Base-by-base conservation (phyloP, 176 grass and related monocot genomes). In the Neostapfia colusana region DNA sequence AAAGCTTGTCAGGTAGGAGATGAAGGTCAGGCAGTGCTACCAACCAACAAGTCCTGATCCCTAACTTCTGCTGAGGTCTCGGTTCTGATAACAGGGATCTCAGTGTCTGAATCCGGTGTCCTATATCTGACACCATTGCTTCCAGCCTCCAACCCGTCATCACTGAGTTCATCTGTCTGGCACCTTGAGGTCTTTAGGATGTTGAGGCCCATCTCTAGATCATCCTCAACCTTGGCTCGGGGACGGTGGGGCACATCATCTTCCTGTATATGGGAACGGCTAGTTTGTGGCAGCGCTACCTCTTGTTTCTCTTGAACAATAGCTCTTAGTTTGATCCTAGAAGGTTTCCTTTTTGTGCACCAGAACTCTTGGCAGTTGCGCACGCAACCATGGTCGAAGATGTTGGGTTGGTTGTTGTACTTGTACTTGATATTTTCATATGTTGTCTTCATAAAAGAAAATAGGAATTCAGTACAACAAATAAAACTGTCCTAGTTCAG, bases 381-480 rank as follows among this genome's bases (percentile, higher is more conserved):
- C 35, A 85, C 36, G 74, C 79, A 90, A 53, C 82, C 91, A 31
- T 10, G 79, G 56, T 90, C 48, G 31, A 80, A 85, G 23, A 75
- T 41, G 2, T 87, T 93, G 37, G 58, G 53, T 48, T 82, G 79
- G 75, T 77, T 77, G 62, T 63, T 82, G 73, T 65, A 69, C 79
- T 81, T 90, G 82, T 88, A 90, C 66, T 81, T 84, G 58, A 88
- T 67, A 54, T 93, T 90, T 75, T 90, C 91, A 77, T 88, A 88
- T 8, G 88, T 93, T 14, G 91, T 93, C 91, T 93, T 87, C 21
- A 73, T 34, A 70, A 81, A 84, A 63, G 34, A 34, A 82, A 80
- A 18, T 10, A 61, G 4, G 55, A 2, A 73, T 36, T 80, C 59
- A 35, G 21, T 41, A 65, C 63, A 61, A 42, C 69, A 58, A 34